phyloP scores from a whole-genome alignment of 768 basidiomycete species.

The Lactarius trivialis region DNA sequence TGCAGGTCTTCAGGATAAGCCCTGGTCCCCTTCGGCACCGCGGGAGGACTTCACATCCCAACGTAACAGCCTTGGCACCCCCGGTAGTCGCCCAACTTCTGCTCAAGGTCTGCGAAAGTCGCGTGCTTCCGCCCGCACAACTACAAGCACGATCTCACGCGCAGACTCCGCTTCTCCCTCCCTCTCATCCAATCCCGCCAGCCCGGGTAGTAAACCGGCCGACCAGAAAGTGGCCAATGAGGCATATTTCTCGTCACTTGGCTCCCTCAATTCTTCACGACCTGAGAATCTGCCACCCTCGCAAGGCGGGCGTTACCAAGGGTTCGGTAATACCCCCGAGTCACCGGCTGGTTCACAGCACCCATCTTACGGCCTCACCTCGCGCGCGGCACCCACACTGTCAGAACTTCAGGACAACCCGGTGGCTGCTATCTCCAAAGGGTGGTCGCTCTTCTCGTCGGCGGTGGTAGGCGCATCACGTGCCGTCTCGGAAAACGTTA shows the following conservation, averaged over 20 bases:
- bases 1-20: constrained; percentile 61
- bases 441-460: constrained; percentile 92
- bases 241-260: constrained; percentile 76
- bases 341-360: constrained; percentile 47
- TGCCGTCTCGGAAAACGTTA: constrained; percentile 76
- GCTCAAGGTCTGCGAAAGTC: constrained; percentile 86
- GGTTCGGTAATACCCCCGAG: constrained; percentile 84
- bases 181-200: constrained; percentile 36
- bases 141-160: constrained; percentile 40
- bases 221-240: constrained; percentile 82
- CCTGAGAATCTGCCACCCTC: constrained; percentile 80
- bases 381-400: constrained; percentile 71
- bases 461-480: constrained; percentile 75
- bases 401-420: constrained; percentile 85
- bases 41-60: constrained; percentile 40
- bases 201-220: constrained; percentile 34
- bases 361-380: constrained; percentile 69
- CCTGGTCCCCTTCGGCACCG: constrained; percentile 74
- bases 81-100: constrained; percentile 54
- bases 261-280: constrained; percentile 72
- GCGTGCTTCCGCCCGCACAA: constrained; percentile 57
- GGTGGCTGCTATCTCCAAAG: constrained; percentile 77
- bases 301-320: constrained; percentile 89
- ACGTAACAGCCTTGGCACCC: constrained; percentile 34
- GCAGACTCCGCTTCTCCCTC: constrained; percentile 50